A percentile compares a stretch with the other conserved stretches of the same genome.
Evolutionary conservation across 148 eudicot genomes (phyloP).

Genomic region (Heliosperma pusillum): DNA sequence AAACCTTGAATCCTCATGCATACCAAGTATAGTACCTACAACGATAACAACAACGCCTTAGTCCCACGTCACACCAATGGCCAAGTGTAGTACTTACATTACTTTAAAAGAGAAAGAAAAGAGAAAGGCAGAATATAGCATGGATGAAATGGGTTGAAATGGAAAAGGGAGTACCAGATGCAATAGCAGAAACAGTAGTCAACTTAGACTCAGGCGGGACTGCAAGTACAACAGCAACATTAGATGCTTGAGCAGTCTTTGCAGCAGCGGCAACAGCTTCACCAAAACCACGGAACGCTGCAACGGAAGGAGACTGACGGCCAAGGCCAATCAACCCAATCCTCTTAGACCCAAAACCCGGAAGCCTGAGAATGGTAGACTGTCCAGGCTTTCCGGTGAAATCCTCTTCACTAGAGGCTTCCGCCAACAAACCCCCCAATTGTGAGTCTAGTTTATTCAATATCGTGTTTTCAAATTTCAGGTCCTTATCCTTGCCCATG

Average conservation of each 20-base stretch:
- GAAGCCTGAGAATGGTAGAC: conserved; percentile 69
- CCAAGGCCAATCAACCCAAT: conserved; percentile 82
- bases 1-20: conserved; percentile 79
- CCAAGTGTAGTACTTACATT: too few species aligned
- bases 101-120: too few species aligned
- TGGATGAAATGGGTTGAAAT: neutral
- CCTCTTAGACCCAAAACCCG: conserved; percentile 78
- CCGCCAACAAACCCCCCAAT: conserved; percentile 68
- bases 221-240: conserved; percentile 65
- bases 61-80: too few species aligned
- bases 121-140: neutral
- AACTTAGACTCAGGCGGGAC: conserved; percentile 59
- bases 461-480: conserved; percentile 58
- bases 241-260: conserved; percentile 66
- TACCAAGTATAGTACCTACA: conserved; percentile 65
- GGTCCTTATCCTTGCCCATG: conserved; percentile 59
- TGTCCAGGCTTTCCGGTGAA: conserved; percentile 84
- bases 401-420: conserved; percentile 83
- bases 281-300: conserved; percentile 66
- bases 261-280: conserved; percentile 81
- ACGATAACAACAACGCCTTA: neutral
- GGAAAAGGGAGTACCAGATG: conserved; percentile 46
- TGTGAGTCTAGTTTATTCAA: conserved; percentile 61
- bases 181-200: conserved; percentile 63
- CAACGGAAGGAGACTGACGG: conserved; percentile 32